Evolutionary conservation across 768 basidiomycete genomes (phyloP), one percentile per base, ranked within the genome.

Genomic region (Hygrophoropsis aurantiaca): DNA sequence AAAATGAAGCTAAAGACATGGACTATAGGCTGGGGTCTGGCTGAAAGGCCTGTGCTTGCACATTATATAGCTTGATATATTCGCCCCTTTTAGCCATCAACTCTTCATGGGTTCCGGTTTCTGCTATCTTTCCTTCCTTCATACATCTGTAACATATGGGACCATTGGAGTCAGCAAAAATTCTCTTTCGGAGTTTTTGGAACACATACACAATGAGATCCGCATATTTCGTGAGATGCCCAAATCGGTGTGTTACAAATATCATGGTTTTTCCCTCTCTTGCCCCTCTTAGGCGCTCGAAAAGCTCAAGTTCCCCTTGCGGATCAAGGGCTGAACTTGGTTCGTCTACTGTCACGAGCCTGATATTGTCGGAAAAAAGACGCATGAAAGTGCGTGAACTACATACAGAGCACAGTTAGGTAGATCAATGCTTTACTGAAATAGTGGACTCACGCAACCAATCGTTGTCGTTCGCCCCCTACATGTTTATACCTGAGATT

Each of bases 361-460:
- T 61, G 19, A 67, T 54, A 8, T 58, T 42, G 3, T 58, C 59
- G 0, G 65, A 60, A 13, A 64, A 53, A 18, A 74, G 52, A 1
- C 73, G 66, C 67, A 72, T 70, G 56, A 74, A 74, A 3, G 68
- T 68, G 24, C 72, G 65, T 2, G 72, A 66, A 16, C 66, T 67
- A 33, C n/a, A 20, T n/a, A 9, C 33, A 6, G 8, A 5, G 8
- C 21, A n/a, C 34, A 13, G 23, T 24, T 15, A 13, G 23, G 19
- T 34, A 3, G 32, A 1, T 20, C 11, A 26, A 27, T 20, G 5
- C 27, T 5, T 11, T 26, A 32, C 2, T 38, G 30, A 20, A 46
- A 32, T 26, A n/a, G 1, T 21, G 39, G 42, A 40, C 50, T 39
- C 26, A 59, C 57, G 60, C 53, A 5, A 66, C 67, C 0, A 69